These are phyloP conservation scores for Picea mariana DNA, from an alignment of 83 land plant genomes.

Conservation along the genomic window DNA sequence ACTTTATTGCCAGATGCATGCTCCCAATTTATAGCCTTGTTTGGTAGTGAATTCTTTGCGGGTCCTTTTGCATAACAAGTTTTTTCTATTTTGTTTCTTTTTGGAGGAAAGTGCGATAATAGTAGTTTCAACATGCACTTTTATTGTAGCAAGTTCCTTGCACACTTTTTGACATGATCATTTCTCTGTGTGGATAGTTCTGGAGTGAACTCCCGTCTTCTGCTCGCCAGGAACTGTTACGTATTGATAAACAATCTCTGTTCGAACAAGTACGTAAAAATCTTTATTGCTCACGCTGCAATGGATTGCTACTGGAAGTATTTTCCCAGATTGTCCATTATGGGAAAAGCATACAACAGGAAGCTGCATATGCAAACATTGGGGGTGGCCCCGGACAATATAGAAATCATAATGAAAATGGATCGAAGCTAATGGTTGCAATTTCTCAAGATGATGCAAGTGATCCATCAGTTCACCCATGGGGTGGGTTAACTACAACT, in stretches of 20 bases:
- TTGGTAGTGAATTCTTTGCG: neutral
- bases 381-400: constrained; percentile 15
- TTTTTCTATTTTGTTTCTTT: neutral
- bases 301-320: constrained; percentile 92
- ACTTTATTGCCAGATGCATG: neutral
- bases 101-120: neutral
- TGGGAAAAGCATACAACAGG: constrained; percentile 88
- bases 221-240: constrained; percentile 78
- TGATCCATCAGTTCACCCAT: constrained; percentile 94
- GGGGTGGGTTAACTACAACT: constrained; percentile 95
- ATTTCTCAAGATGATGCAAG: constrained; percentile 64
- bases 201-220: constrained; percentile 83
- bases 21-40: neutral
- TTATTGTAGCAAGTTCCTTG: neutral
- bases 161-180: constrained; percentile 10
- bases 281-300: constrained; percentile 98
- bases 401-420: constrained; percentile 33
- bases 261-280: constrained; percentile 99
- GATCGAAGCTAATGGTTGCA: constrained; percentile 14
- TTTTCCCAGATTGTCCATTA: constrained; percentile 91
- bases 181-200: constrained; percentile 49
- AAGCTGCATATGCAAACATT: constrained; percentile 27
- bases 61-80: neutral
- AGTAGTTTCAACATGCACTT: neutral
- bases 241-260: constrained; percentile 91